Evolutionary conservation across 1,284 basidiomycete genomes (phyloP).

Genomic region (Ceratobasidium sp.): DNA sequence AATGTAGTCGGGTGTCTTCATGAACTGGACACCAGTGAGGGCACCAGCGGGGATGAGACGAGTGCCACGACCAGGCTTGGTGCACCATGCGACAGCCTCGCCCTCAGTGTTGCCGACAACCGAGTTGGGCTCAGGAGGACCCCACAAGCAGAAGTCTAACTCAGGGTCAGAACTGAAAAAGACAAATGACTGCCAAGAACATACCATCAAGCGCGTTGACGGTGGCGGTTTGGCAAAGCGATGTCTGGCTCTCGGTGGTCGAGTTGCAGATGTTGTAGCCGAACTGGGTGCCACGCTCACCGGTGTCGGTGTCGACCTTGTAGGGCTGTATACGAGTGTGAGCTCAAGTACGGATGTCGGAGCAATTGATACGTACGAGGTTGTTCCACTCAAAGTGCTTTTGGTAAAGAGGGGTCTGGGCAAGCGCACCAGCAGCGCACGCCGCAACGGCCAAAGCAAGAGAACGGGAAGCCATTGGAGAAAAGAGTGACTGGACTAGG

Average conservation of each 20-base stretch:
- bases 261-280: conserved; percentile 48
- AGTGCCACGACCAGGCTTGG: conserved; percentile 47
- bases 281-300: conserved; percentile 42
- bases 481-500: conserved; percentile 16
- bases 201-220: conserved; percentile 42
- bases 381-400: conserved; percentile 36
- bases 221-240: conserved; percentile 47
- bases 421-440: conserved; percentile 10
- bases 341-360: background rate
- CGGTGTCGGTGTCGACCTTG: conserved; percentile 41
- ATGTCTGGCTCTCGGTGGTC: conserved; percentile 46
- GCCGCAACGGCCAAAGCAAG: conserved; percentile 23
- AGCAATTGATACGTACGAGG: conserved; percentile 24
- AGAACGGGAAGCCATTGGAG: conserved; percentile 20
- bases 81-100: conserved; percentile 52
- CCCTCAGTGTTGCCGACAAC: conserved; percentile 51
- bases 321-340: conserved; percentile 39
- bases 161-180: conserved; percentile 35
- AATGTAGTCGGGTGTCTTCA: conserved; percentile 49
- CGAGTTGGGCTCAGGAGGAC: conserved; percentile 44
- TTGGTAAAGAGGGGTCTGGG: conserved; percentile 14
- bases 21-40: conserved; percentile 48
- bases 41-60: conserved; percentile 48
- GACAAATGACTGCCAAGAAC: background rate
- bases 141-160: conserved; percentile 45